These are phyloP conservation scores for Coemansia sp. DNA, from an alignment of 192 early-diverging fungal genomes.

Conservation along the genomic window DNA sequence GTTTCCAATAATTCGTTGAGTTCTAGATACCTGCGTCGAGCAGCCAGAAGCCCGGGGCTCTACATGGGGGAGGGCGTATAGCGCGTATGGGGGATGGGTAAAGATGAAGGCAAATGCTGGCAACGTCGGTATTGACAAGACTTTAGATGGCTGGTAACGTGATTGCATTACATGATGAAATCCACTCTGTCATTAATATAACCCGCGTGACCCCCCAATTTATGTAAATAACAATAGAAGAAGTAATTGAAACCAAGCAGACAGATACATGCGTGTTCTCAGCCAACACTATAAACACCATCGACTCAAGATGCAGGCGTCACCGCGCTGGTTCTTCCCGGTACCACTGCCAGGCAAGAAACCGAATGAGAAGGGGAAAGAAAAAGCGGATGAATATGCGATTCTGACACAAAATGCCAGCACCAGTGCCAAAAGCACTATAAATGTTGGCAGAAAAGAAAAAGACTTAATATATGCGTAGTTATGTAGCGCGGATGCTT, in stretches of 20 bases:
- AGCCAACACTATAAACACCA: background rate
- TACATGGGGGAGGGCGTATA: constrained; percentile 15
- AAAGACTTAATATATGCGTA: constrained; percentile 34
- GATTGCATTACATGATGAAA: background rate
- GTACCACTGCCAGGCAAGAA: background rate
- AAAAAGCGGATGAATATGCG: background rate
- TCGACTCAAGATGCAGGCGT: background rate
- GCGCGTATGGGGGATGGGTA: background rate
- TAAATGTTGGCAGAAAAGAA: background rate
- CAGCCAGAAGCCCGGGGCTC: constrained; percentile 25
- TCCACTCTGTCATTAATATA: background rate
- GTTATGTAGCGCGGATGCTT: constrained; percentile 15
- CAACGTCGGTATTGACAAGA: background rate
- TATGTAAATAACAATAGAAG: background rate
- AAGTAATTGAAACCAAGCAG: background rate
- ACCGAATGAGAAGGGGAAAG: background rate
- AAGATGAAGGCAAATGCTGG: background rate
- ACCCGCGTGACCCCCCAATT: constrained; percentile 8
- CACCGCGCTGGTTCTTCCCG: too few species aligned
- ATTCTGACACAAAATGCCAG: too few species aligned
- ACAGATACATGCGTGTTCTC: background rate
- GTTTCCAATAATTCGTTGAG: constrained; percentile 30
- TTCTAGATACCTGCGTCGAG: constrained; percentile 44
- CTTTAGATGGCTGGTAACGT: background rate
- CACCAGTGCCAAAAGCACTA: too few species aligned